Percentiles rank a stretch among this genome's conserved stretches.
Evolutionary conservation across 805 yeast species (phyloP).

Genomic region (Ogataea trehaloabstinens): DNA sequence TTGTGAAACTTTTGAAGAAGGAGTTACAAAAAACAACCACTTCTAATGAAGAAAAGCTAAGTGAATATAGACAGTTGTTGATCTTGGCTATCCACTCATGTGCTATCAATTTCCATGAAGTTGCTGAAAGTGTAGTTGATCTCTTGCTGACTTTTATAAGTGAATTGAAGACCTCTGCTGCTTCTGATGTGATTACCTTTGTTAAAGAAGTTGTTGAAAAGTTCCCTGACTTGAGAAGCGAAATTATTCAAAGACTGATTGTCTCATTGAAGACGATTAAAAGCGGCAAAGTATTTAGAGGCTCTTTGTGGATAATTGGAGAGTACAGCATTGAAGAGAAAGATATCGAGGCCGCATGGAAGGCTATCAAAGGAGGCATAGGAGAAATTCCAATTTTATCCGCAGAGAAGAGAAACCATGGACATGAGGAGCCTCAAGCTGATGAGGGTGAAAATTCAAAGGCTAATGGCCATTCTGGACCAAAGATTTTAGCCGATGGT

Average conservation of each 20-base stretch:
- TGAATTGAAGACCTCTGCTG: slow-evolving; percentile 81
- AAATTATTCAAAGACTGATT: slow-evolving; percentile 63
- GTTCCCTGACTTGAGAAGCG: slow-evolving; percentile 72
- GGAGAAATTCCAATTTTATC: slow-evolving; percentile 92
- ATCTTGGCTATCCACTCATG: slow-evolving; percentile 86
- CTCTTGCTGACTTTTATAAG: slow-evolving; percentile 81
- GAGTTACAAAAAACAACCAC: slow-evolving; percentile 76
- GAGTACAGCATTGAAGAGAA: slow-evolving; percentile 76
- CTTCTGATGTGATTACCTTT: slow-evolving; percentile 86
- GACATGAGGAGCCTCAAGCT: slow-evolving; percentile 28
- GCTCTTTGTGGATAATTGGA: slow-evolving; percentile 94
- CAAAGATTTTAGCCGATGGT: slow-evolving; percentile 95
- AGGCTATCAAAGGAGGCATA: slow-evolving; percentile 70
- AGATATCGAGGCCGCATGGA: slow-evolving; percentile 84
- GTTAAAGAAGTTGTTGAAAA: slow-evolving; percentile 93
- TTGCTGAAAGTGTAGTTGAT: slow-evolving; percentile 88
- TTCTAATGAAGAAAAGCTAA: slow-evolving; percentile 72
- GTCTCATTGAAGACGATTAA: slow-evolving; percentile 61
- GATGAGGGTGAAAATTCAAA: slow-evolving; percentile 16
- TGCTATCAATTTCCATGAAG: slow-evolving; percentile 85
- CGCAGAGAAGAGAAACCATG: slow-evolving; percentile 51
- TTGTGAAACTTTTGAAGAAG: slow-evolving; percentile 85
- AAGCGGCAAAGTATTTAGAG: slow-evolving; percentile 89
- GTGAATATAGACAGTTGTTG: slow-evolving; percentile 84
- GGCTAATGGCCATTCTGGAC: slow-evolving; percentile 48